Evolutionary conservation across 495 filamentous ascomycete species (phyloP).

Genomic region (Hyaloscypha bicolor): DNA sequence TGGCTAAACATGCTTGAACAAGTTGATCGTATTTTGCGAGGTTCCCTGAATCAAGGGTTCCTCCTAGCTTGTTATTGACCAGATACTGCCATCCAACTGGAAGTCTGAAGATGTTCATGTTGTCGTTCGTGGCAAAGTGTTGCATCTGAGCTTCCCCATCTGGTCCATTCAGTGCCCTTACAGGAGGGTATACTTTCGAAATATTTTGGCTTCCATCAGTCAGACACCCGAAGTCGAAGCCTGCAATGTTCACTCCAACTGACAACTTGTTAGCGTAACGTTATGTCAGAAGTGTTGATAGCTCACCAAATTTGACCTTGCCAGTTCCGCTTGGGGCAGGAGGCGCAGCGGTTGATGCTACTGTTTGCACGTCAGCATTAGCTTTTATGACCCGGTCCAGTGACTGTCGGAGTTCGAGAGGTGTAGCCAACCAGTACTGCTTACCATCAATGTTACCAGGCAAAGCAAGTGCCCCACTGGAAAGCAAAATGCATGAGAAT

Average conservation of each 20-base stretch:
- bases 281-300: not conserved
- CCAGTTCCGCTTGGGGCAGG: not conserved
- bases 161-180: slow-evolving; percentile 33
- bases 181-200: slow-evolving; percentile 38
- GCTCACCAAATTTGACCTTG: slow-evolving; percentile 19
- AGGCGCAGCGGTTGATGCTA: not conserved
- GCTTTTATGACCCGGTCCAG: not conserved
- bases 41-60: slow-evolving; percentile 48
- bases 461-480: not conserved
- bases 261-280: not conserved
- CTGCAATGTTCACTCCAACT: slow-evolving; percentile 45
- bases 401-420: not conserved
- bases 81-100: slow-evolving; percentile 57
- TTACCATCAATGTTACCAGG: not conserved
- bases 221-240: slow-evolving; percentile 54
- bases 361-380: not conserved
- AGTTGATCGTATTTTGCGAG: slow-evolving; percentile 57
- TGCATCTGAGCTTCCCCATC: slow-evolving; percentile 54
- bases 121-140: slow-evolving; percentile 54
- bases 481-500: not conserved
- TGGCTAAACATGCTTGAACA: slow-evolving; percentile 58
- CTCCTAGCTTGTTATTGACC: slow-evolving; percentile 50
- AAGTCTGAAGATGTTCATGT: slow-evolving; percentile 59
- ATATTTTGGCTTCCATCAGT: slow-evolving; percentile 49
- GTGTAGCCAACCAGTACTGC: not conserved